Evolutionary conservation across 2,329 filamentous ascomycete species (phyloP), one percentile per base, ranked within the genome.

Genomic region (Trichoderma koningii): DNA sequence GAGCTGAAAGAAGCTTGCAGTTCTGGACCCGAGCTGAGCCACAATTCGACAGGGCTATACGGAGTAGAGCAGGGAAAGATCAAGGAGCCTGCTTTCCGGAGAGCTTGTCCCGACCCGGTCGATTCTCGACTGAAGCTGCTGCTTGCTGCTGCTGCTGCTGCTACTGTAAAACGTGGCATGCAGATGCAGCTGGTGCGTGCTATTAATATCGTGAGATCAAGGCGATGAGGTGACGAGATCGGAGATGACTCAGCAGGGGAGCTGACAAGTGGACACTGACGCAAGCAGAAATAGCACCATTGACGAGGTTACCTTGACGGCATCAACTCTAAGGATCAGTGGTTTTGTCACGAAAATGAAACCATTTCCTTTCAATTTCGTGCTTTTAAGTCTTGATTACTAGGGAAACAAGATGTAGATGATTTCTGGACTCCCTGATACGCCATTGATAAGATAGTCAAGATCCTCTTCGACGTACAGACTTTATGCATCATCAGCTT

Each of bases 1-100:
- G 34, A 38, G 34, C 34, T 38, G 34, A 38, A 38, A 38, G 34
- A 21, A 62, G 57, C 57, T 30, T 44, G 57, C n/a, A 30, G 30
- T 19, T 52, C 30, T 19, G n/a, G 15, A 12, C 23, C 44, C 44
- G 48, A 14, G 57, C 59, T 53, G 19, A 62, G 60, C 60, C 60
- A 63, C 60, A 28, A 12, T 14, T 15, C n/a, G 5, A 15, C 6
- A 48, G 17, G n/a, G 10, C 28, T 23, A 23, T 23, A 23, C n/a
- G n/a, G 21, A 23, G 21, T 15, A 26, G 17, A 34, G 14, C 9
- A 42, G n/a, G 51, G 3, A 26, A 38, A 44, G 28, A 15, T 7
- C 30, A 23, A 44, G 38, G 23, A 44, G 41, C 10, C 19, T 57
- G 7, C 17, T 14, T 38, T 38, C 41, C 41, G 41, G 41, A 34